Percentiles rank a stretch among this genome's conserved stretches.
These are phyloP conservation scores for Bondarzewia mesenterica DNA, from an alignment of 1,284 basidiomycete species.

Conservation along the genomic window DNA sequence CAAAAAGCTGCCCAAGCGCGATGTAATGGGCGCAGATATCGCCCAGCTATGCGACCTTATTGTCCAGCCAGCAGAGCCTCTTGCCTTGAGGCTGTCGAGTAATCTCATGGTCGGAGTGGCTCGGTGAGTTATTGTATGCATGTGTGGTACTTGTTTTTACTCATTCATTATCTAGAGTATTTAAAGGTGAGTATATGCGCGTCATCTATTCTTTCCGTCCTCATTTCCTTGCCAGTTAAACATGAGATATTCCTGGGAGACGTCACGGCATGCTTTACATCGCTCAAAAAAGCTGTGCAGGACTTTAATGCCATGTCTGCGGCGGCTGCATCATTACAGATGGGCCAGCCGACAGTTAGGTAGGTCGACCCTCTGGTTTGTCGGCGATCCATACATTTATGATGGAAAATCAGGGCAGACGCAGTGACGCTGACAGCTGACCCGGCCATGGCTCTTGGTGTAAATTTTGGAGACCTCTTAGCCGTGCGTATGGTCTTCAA, in stretches of 20 bases:
- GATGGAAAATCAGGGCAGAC: constrained; percentile 44
- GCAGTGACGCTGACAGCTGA: constrained; percentile 52
- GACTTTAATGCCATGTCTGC: constrained; percentile 42
- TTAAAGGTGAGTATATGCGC: constrained; percentile 13
- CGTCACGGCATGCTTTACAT: constrained; percentile 65
- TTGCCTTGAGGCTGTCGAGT: constrained; percentile 78
- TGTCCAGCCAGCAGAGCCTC: constrained; percentile 72
- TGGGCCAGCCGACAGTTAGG: constrained; percentile 61
- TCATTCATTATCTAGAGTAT: constrained; percentile 6
- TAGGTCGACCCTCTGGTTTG: constrained; percentile 21
- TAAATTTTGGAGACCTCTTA: constrained; percentile 64
- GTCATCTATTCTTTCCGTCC: constrained; percentile 25
- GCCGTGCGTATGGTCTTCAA: constrained; percentile 35
- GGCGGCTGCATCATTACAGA: constrained; percentile 47
- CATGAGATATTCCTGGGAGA: constrained; percentile 77
- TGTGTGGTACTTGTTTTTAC: neutral
- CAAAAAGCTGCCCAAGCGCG: constrained; percentile 72
- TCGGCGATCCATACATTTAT: neutral
- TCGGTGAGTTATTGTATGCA: constrained; percentile 43
- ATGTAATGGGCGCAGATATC: constrained; percentile 76
- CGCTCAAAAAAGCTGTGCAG: constrained; percentile 66
- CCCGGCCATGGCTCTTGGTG: constrained; percentile 38
- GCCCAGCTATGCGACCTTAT: constrained; percentile 73
- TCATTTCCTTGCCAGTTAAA: constrained; percentile 45
- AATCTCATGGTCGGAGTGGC: constrained; percentile 83